Evolutionary conservation across 768 basidiomycete genomes (phyloP).

Genomic region (Pulveroboletus sp.): DNA sequence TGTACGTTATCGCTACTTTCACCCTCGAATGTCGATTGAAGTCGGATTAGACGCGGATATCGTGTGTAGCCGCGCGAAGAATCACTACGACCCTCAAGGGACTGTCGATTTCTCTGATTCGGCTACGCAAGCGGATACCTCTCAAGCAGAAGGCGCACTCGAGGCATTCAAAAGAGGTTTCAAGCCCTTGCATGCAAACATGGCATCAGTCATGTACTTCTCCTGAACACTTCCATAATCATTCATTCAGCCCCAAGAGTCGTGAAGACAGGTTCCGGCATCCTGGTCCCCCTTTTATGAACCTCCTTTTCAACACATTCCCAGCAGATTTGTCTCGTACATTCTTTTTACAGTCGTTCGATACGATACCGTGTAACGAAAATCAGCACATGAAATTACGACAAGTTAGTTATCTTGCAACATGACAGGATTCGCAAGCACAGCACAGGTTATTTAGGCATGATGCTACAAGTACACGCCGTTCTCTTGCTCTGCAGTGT

Average conservation of each 20-base stretch:
- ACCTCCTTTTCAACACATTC: background rate
- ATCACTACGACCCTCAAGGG: conserved; percentile 69
- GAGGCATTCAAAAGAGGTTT: conserved; percentile 51
- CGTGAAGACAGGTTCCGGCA: background rate
- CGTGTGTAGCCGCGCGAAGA: conserved; percentile 72
- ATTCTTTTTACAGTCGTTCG: background rate
- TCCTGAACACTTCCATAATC: conserved; percentile 29
- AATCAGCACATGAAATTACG: background rate
- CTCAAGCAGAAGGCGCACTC: conserved; percentile 38
- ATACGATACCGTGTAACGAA: conserved; percentile 1
- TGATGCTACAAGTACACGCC: conserved; percentile 33
- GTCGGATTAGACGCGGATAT: conserved; percentile 63
- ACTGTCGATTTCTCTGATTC: conserved; percentile 57
- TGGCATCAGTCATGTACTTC: conserved; percentile 57
- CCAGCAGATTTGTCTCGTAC: background rate
- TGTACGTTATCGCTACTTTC: conserved; percentile 44
- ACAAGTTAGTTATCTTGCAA: too few relatives aligned
- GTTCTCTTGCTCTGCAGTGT: conserved; percentile 5
- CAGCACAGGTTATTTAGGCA: too few relatives aligned
- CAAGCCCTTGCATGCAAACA: conserved; percentile 51
- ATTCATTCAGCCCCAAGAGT: background rate
- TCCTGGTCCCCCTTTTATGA: background rate
- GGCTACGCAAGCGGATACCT: conserved; percentile 44
- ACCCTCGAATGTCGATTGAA: background rate
- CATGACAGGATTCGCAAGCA: too few relatives aligned